Conservation (phyloP, 768 basidiomycete species). For the Hygrocybe coccinea region DNA sequence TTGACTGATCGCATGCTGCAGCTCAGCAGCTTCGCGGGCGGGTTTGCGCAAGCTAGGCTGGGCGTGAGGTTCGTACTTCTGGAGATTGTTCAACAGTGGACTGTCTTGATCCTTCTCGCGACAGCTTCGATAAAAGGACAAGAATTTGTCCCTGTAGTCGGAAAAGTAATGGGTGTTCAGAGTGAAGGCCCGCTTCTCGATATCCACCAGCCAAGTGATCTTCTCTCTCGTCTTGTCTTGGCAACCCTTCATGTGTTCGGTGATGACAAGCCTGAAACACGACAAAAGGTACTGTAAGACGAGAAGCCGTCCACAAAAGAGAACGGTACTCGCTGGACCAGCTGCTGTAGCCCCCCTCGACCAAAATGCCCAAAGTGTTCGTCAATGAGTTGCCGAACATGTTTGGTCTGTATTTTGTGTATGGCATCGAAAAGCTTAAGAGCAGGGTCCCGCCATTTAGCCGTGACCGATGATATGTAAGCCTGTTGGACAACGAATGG, state of each 20-base stretch:
- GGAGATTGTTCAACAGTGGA: constrained; percentile 25
- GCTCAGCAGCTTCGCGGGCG: neutral
- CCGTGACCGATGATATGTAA: constrained; percentile 44
- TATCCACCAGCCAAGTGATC: constrained; percentile 44
- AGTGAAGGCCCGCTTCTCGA: constrained; percentile 48
- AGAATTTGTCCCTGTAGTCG: constrained; percentile 44
- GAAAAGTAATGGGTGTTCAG: constrained; percentile 48
- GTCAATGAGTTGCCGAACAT: constrained; percentile 41
- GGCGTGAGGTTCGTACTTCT: neutral
- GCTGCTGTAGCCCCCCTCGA: constrained; percentile 48
- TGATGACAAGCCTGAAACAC: constrained; percentile 41
- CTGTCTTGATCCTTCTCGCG: constrained; percentile 31
- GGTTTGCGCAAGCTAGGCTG: neutral
- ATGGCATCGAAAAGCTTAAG: constrained; percentile 40
- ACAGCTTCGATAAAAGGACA: constrained; percentile 43
- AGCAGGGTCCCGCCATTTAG: constrained; percentile 48
- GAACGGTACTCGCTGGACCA: constrained; percentile 33
- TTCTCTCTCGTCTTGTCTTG: constrained; percentile 34
- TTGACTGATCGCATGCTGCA: constrained; percentile 25
- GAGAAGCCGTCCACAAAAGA: neutral
- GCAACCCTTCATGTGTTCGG: constrained; percentile 46
- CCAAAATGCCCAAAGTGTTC: constrained; percentile 50
- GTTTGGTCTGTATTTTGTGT: constrained; percentile 31
- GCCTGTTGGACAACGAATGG: constrained; percentile 55
- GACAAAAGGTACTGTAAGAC: neutral